Evolutionary conservation across 164 flowering plant genomes (phyloP).

Genomic region (Chloranthus sessilifolius): DNA sequence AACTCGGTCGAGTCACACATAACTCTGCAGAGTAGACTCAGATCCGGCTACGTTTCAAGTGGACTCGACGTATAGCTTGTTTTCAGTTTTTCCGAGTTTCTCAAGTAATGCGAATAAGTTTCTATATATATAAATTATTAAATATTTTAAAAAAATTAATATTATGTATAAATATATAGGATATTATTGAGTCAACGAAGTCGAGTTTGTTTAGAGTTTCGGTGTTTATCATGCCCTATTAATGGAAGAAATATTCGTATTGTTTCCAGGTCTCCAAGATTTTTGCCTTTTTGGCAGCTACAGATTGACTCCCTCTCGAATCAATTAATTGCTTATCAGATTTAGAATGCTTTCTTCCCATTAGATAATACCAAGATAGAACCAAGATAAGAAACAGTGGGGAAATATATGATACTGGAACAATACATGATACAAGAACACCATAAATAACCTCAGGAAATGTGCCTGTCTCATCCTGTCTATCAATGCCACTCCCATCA

Average conservation of each 20-base stretch:
- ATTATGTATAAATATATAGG: too few species aligned
- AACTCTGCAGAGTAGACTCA: too few species aligned
- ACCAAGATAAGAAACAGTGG: not conserved
- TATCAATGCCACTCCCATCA: constrained; percentile 4
- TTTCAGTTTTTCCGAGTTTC: too few species aligned
- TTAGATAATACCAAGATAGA: constrained; percentile 1
- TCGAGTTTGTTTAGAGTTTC: too few species aligned
- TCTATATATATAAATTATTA: too few species aligned
- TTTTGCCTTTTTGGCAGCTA: constrained; percentile 44
- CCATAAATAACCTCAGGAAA: not conserved
- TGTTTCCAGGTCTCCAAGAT: constrained; percentile 29
- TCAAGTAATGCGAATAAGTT: too few species aligned
- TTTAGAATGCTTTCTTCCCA: constrained; percentile 9
- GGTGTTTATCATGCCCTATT: constrained; percentile 16
- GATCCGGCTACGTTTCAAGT: too few species aligned
- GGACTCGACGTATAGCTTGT: too few species aligned
- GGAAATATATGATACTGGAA: not conserved
- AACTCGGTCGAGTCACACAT: too few species aligned
- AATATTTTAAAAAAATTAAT: too few species aligned
- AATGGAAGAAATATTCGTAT: constrained; percentile 17
- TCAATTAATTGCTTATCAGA: constrained; percentile 15
- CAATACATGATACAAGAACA: constrained; percentile 2
- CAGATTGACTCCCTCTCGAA: constrained; percentile 13
- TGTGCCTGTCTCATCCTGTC: not conserved
- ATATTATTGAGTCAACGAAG: too few species aligned